Conservation (phyloP, 768 basidiomycete species). For the Lactifluus volemus region DNA sequence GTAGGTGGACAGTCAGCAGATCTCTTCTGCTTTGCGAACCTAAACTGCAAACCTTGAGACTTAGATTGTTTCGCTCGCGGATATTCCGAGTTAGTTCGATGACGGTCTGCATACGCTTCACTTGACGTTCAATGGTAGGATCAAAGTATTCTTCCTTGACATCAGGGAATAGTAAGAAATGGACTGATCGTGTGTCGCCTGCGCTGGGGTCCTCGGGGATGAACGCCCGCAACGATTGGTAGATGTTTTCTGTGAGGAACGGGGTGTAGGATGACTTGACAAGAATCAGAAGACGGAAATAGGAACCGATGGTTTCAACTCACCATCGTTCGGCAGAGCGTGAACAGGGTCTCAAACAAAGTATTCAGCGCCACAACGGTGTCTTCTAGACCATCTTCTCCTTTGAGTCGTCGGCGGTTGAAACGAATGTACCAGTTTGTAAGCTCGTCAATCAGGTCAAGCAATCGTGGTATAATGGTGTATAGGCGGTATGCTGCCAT, state of each 20-base stretch:
- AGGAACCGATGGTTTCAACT: constrained; percentile 21
- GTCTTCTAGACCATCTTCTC: constrained; percentile 85
- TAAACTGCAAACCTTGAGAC: constrained; percentile 67
- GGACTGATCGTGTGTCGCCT: constrained; percentile 83
- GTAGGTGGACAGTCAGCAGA: neutral
- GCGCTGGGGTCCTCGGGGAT: constrained; percentile 66
- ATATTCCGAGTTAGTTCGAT: constrained; percentile 87
- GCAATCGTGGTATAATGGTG: constrained; percentile 90
- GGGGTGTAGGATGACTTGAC: constrained; percentile 93
- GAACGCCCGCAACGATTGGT: constrained; percentile 81
- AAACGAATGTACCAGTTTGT: constrained; percentile 99
- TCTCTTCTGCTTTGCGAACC: neutral
- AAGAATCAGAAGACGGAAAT: neutral
- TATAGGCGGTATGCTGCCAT: constrained; percentile 98
- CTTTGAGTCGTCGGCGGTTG: constrained; percentile 92
- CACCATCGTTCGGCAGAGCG: constrained; percentile 93
- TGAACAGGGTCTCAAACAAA: constrained; percentile 90
- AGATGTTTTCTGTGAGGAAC: constrained; percentile 94
- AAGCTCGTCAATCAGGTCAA: constrained; percentile 89
- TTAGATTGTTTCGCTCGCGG: constrained; percentile 78
- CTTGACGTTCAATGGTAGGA: constrained; percentile 85
- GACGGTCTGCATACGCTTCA: constrained; percentile 89
- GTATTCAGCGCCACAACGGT: constrained; percentile 87
- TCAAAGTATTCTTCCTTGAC: constrained; percentile 96
- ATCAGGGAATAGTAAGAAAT: constrained; percentile 91